These are phyloP conservation scores for Boletellus emodensis DNA, from an alignment of 768 basidiomycete species.

Conservation along the genomic window DNA sequence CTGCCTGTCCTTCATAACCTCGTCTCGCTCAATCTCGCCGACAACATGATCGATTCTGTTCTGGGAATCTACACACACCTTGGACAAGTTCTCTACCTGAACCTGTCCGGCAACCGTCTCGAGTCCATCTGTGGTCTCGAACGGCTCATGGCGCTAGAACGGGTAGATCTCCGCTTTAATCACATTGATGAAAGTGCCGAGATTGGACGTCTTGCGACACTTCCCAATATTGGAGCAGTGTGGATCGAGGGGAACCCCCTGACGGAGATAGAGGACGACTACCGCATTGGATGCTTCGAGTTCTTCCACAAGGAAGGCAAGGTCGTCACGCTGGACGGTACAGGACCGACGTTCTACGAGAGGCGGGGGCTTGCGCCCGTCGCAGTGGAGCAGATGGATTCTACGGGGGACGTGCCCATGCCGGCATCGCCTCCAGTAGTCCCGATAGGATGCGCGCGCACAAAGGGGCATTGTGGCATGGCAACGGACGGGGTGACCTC, in stretches of 20 bases:
- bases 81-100: conserved; percentile 71
- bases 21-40: conserved; percentile 86
- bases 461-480: conserved; percentile 11
- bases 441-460: conserved; percentile 43
- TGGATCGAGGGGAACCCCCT: conserved; percentile 88
- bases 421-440: conserved; percentile 59
- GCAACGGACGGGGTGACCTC: conserved; percentile 28
- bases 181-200: conserved; percentile 79
- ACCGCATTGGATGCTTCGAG: conserved; percentile 76
- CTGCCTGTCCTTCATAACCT: conserved; percentile 74
- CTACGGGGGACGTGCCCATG: conserved; percentile 44
- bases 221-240: conserved; percentile 77
- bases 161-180: conserved; percentile 81
- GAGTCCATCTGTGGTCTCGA: conserved; percentile 96
- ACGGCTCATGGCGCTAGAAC: conserved; percentile 77
- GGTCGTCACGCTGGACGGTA: conserved; percentile 71
- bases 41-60: conserved; percentile 97
- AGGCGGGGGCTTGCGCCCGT: conserved; percentile 50
- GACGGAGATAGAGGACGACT: conserved; percentile 61
- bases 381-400: conserved; percentile 50
- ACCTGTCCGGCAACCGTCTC: conserved; percentile 82
- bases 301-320: conserved; percentile 85
- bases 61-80: conserved; percentile 81
- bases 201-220: conserved; percentile 71
- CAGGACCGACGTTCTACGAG: conserved; percentile 67